Evolutionary conservation across 352 stramenopile genomes (phyloP), one percentile per base, ranked within the genome.

Genomic region (Pythium grandisporangium): DNA sequence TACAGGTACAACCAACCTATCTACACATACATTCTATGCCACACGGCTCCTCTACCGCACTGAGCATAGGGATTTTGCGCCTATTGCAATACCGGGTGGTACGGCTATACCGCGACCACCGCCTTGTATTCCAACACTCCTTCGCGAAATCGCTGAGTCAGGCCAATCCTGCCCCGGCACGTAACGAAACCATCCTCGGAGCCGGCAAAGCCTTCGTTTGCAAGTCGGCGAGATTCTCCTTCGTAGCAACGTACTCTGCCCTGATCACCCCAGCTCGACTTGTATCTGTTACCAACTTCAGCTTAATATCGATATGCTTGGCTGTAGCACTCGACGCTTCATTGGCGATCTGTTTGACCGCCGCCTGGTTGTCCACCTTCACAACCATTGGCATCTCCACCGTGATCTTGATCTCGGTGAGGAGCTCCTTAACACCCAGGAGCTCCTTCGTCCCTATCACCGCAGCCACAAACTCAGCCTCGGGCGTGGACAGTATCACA

Each of bases 121-220:
- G n/a, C n/a, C n/a, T n/a, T n/a, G n/a, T n/a, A n/a, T 48, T 55
- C 32, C 39, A 55, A 48, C 48, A 55, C 48, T 49, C 48, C 48
- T 55, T 29, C 39, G 30, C 26, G 16, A 5, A 29, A 17, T 22
- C 39, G 30, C 26, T 11, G 24, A 2, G 1, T 37, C 17, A 49
- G 40, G 16, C 16, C 23, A 51, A 13, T 3, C 34, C 42, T 13
- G 51, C 34, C 14, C 11, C 19, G 29, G 16, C 23, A 13, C 49
- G 20, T 30, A 52, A 16, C 27, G 45, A 25, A 1, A 34, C 1
- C 12, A 57, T 17, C 10, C 42, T 16, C 24, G 49, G 42, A 16
- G 34, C 49, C 16, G 49, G 42, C 5, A 57, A 7, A 14, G 21
- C 26, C 20, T 58, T 48, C 4, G 42, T 53, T 1, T 53, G 32